A percentile compares a stretch with the other conserved stretches of the same genome.
phyloP scores from a whole-genome alignment of 305 asterid species.

The Fraxinus nigra region DNA sequence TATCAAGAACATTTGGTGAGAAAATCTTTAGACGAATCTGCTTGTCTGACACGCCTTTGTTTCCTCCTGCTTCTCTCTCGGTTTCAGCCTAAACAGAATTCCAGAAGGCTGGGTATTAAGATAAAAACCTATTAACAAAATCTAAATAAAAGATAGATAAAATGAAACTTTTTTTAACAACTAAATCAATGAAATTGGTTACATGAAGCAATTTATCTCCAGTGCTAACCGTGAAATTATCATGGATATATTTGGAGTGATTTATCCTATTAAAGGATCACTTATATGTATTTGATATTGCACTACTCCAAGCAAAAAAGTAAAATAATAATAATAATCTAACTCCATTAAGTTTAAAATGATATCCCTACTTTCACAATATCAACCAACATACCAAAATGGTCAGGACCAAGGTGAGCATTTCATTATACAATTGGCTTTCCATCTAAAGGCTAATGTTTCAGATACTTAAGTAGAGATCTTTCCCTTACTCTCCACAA shows the following conservation, averaged over 20 bases:
- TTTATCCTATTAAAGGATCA: neutral
- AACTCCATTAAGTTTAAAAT: neutral
- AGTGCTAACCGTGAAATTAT: constrained; percentile 3
- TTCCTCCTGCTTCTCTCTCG: constrained; percentile 85
- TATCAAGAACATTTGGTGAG: constrained; percentile 97
- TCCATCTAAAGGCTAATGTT: neutral
- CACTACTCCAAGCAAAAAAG: neutral
- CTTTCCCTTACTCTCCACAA: neutral
- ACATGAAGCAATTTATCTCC: neutral
- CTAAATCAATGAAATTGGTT: constrained; percentile 7
- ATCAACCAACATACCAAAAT: neutral
- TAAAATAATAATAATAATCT: neutral
- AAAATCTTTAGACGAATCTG: constrained; percentile 90
- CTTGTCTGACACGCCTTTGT: constrained; percentile 88
- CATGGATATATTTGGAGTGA: neutral
- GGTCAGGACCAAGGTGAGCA: neutral
- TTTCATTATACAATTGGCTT: neutral
- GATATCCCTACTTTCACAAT: neutral
- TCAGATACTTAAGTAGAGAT: neutral
- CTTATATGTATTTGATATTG: neutral
- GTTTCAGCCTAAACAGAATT: constrained; percentile 72
- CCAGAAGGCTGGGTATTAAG: constrained; percentile 11
- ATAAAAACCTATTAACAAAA: constrained; percentile 9
- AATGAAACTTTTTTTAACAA: constrained; percentile 6
- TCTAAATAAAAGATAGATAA: constrained; percentile 2